Percentiles rank a stretch among this genome's conserved stretches.
These are phyloP conservation scores for Naematelia aurantialba DNA, from an alignment of 768 basidiomycete genomes.

Conservation along the genomic window DNA sequence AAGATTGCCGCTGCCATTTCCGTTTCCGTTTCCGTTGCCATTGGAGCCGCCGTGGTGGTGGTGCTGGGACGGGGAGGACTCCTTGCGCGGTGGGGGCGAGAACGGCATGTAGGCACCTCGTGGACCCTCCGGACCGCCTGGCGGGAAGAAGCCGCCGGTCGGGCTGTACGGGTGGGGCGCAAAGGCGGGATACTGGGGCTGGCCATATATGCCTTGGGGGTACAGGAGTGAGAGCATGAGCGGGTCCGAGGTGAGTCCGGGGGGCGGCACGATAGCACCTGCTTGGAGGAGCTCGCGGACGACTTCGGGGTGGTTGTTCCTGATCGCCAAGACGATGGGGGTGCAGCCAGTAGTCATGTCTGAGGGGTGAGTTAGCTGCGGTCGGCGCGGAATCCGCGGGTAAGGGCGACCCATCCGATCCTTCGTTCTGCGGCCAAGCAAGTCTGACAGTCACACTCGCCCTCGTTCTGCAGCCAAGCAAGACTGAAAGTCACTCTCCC, in stretches of 20 bases:
- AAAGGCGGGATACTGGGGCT: not conserved
- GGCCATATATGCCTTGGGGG: conserved; percentile 38
- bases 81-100: conserved; percentile 13
- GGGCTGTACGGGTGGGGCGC: conserved; percentile 34
- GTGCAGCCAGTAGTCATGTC: conserved; percentile 45
- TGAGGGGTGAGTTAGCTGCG: conserved; percentile 18
- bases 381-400: too few relatives aligned
- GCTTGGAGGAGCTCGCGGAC: conserved; percentile 44
- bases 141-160: conserved; percentile 34
- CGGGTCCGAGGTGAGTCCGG: conserved; percentile 44
- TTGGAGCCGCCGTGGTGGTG: too few relatives aligned
- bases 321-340: conserved; percentile 48
- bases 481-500: too few relatives aligned
- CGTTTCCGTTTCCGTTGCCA: conserved; percentile 15
- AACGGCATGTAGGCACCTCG: conserved; percentile 21
- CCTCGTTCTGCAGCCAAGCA: too few relatives aligned
- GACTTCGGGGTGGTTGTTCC: conserved; percentile 43
- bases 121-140: conserved; percentile 10
- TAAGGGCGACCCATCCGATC: too few relatives aligned
- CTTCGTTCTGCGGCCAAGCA: too few relatives aligned
- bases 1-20: conserved; percentile 38
- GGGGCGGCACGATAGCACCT: conserved; percentile 48
- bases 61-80: conserved; percentile 1
- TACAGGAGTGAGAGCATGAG: conserved; percentile 44
- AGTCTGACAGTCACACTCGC: too few relatives aligned